Evolutionary conservation across 352 stramenopile species (phyloP).

Genomic region (Pythium chondricola): DNA sequence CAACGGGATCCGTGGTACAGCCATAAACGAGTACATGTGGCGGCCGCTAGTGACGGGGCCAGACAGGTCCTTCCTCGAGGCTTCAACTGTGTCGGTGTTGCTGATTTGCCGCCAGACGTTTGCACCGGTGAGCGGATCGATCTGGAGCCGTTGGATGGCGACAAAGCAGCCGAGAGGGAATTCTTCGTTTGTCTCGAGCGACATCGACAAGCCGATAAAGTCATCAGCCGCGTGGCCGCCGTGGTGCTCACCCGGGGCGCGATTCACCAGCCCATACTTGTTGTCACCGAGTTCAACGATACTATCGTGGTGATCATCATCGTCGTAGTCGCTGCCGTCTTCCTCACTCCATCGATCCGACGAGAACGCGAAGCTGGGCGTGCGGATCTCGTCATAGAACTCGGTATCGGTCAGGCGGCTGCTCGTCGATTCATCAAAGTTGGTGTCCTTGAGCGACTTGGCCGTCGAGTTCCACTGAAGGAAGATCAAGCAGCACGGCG

Average conservation of each 20-base stretch:
- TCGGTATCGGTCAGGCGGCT: constrained; percentile 50
- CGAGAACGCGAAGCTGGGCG: constrained; percentile 69
- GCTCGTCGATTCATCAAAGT: constrained; percentile 29
- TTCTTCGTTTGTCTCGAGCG: constrained; percentile 74
- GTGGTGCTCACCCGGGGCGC: constrained; percentile 1
- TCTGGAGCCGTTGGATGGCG: constrained; percentile 60
- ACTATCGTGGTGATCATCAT: constrained; percentile 36
- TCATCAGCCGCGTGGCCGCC: constrained; percentile 25
- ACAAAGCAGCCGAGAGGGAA: constrained; percentile 75
- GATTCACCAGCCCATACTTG: constrained; percentile 1
- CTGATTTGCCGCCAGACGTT: constrained; percentile 68
- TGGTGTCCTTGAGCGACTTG: constrained; percentile 69
- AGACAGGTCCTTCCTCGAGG: constrained; percentile 40
- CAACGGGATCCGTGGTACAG: constrained; percentile 71
- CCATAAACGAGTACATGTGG: constrained; percentile 77
- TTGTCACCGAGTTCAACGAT: constrained; percentile 15
- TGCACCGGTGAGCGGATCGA: constrained; percentile 29
- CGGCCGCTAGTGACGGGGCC: constrained; percentile 21
- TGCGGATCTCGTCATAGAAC: constrained; percentile 67
- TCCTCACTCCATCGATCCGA: constrained; percentile 55
- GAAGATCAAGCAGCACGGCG: constrained; percentile 82
- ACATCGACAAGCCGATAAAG: constrained; percentile 77
- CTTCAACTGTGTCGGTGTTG: constrained; percentile 76
- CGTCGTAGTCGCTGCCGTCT: constrained; percentile 26
- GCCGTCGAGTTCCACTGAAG: constrained; percentile 85